phyloP scores from a whole-genome alignment of 208 protist species.

The Borovskyia barvae region DNA sequence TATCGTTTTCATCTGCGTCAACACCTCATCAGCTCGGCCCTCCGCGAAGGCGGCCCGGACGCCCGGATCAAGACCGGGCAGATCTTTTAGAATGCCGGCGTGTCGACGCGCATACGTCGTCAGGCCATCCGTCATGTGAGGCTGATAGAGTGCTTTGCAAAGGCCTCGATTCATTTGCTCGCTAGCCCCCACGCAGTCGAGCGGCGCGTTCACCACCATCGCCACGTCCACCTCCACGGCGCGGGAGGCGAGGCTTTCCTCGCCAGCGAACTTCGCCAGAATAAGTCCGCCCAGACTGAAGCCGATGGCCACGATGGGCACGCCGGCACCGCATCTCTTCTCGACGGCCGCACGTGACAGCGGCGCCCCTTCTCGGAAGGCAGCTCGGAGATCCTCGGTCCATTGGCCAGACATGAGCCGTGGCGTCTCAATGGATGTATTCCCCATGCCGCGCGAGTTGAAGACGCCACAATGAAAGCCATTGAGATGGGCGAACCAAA shows the following conservation, averaged over 20 bases:
- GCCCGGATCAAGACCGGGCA: constrained; percentile 30
- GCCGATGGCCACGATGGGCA: constrained; percentile 44
- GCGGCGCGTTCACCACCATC: constrained; percentile 52
- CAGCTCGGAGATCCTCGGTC: constrained; percentile 60
- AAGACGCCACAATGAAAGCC: constrained; percentile 71
- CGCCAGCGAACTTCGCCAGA: constrained; percentile 54
- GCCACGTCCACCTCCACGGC: constrained; percentile 32
- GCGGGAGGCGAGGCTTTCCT: constrained; percentile 36
- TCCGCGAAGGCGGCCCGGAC: constrained; percentile 29
- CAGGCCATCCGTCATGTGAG: constrained; percentile 46
- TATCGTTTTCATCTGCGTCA: constrained; percentile 36
- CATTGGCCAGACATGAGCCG: constrained; percentile 63
- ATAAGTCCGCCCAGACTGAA: constrained; percentile 81
- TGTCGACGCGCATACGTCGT: constrained; percentile 45
- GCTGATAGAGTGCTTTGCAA: constrained; percentile 46
- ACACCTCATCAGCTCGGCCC: constrained; percentile 21
- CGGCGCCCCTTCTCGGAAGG: constrained; percentile 27
- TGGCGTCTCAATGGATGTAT: constrained; percentile 64
- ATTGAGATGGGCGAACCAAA: constrained; percentile 32
- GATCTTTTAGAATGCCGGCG: constrained; percentile 35
- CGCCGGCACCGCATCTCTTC: constrained; percentile 21
- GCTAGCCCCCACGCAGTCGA: constrained; percentile 48
- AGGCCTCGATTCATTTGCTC: constrained; percentile 20
- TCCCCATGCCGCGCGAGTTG: constrained; percentile 66
- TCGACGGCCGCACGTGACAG: constrained; percentile 22